Conservation (phyloP, 768 basidiomycete species). For the Panellus pusillus region DNA sequence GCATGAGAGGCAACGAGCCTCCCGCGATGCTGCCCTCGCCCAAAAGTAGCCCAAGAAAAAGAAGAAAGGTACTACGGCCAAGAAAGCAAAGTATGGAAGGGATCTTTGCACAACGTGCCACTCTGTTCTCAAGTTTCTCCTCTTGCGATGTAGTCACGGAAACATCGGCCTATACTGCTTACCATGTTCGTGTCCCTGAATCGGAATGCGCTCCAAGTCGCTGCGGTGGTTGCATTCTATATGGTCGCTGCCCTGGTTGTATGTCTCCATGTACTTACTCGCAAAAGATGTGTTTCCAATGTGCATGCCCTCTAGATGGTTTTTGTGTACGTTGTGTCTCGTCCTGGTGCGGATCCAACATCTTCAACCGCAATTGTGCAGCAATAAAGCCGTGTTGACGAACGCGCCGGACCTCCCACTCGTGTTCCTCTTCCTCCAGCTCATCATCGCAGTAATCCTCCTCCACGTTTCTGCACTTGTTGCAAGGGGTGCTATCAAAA, state of each 20-base stretch:
- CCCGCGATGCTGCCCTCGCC: conserved; percentile 59
- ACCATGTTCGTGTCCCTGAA: conserved; percentile 17
- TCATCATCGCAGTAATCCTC: conserved; percentile 66
- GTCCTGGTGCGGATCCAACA: conserved; percentile 1
- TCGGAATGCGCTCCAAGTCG: conserved; percentile 48
- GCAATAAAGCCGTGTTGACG: conserved; percentile 77
- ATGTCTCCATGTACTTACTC: conserved; percentile 30
- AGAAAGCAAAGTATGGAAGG: conserved; percentile 76
- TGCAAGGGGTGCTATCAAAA: conserved; percentile 46
- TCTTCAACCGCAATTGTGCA: conserved; percentile 27
- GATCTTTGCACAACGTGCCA: conserved; percentile 77
- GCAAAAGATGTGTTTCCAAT: not conserved
- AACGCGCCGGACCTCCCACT: conserved; percentile 66
- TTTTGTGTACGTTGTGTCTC: conserved; percentile 40
- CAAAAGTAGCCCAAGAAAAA: conserved; percentile 66
- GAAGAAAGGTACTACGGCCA: conserved; percentile 71
- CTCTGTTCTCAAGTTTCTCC: conserved; percentile 57
- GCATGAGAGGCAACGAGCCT: conserved; percentile 28
- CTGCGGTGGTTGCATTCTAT: conserved; percentile 75
- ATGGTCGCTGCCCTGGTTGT: conserved; percentile 76
- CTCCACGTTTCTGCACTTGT: conserved; percentile 55
- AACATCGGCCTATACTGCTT: conserved; percentile 23
- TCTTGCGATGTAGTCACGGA: conserved; percentile 5
- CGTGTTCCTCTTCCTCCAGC: conserved; percentile 65
- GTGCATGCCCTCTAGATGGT: conserved; percentile 40